Conservation (phyloP, 1,284 basidiomycete species). For the Entoloma clypeatum region DNA sequence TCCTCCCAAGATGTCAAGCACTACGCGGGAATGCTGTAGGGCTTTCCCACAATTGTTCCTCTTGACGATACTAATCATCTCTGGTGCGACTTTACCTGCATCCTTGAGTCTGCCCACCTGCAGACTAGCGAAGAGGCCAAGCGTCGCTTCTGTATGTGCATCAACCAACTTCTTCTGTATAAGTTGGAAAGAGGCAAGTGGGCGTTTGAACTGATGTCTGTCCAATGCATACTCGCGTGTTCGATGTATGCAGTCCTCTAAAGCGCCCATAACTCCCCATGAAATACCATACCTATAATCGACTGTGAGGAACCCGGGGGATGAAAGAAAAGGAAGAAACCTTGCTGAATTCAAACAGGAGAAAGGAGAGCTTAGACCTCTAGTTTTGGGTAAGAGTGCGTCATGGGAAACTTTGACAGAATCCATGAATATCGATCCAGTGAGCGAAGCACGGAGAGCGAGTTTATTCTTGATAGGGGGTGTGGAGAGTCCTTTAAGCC, state of each 20-base stretch:
- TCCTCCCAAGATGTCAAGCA: slow-evolving; percentile 89
- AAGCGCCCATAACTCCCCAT: slow-evolving; percentile 92
- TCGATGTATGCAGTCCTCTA: slow-evolving; percentile 86
- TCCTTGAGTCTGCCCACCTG: slow-evolving; percentile 94
- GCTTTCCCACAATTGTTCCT: slow-evolving; percentile 96
- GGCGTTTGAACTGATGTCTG: slow-evolving; percentile 84
- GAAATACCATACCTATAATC: slow-evolving; percentile 74
- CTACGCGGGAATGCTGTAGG: slow-evolving; percentile 69
- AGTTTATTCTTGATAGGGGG: slow-evolving; percentile 93
- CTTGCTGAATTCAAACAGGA: slow-evolving; percentile 89
- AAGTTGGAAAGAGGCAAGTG: slow-evolving; percentile 92
- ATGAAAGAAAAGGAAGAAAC: slow-evolving; percentile 26
- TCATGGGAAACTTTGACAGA: slow-evolving; percentile 70
- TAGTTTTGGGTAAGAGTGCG: slow-evolving; percentile 70
- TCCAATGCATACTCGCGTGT: slow-evolving; percentile 87
- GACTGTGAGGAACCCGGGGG: background rate
- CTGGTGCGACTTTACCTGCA: slow-evolving; percentile 70
- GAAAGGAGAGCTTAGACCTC: slow-evolving; percentile 82
- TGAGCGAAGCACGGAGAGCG: slow-evolving; percentile 84
- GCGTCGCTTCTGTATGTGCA: slow-evolving; percentile 79
- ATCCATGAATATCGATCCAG: slow-evolving; percentile 94
- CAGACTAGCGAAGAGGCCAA: slow-evolving; percentile 78
- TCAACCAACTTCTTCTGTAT: slow-evolving; percentile 97
- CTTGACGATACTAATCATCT: slow-evolving; percentile 95
- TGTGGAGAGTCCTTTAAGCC: slow-evolving; percentile 78